These are phyloP conservation scores for Cordyceps farinosa DNA, from an alignment of 2,329 filamentous ascomycete species.

Conservation along the genomic window DNA sequence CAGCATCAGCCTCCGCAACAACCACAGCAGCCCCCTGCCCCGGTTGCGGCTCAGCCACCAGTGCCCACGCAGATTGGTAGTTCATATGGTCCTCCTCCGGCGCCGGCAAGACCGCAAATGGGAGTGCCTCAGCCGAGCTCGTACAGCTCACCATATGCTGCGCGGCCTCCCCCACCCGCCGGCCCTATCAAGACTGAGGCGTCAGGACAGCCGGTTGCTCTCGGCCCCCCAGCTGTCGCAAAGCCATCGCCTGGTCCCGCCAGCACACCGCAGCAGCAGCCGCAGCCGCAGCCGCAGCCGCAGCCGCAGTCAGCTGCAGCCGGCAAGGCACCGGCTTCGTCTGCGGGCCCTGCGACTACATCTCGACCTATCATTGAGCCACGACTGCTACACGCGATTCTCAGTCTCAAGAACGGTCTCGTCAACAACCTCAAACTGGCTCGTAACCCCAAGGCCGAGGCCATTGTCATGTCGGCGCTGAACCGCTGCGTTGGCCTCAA, in stretches of 20 bases:
- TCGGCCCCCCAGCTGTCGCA: background rate
- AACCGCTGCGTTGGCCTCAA: slow-evolving; percentile 50
- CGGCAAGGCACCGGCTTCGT: slow-evolving; percentile 26
- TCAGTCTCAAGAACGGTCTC: slow-evolving; percentile 45
- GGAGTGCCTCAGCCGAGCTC: slow-evolving; percentile 31
- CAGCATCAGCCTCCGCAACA: slow-evolving; percentile 3
- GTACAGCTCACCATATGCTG: slow-evolving; percentile 38
- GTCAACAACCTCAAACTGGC: slow-evolving; percentile 44
- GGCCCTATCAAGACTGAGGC: slow-evolving; percentile 9
- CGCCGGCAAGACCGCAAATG: slow-evolving; percentile 33
- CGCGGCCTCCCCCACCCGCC: slow-evolving; percentile 28
- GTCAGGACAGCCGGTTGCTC: slow-evolving; percentile 18
- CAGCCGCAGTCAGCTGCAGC: slow-evolving; percentile 20
- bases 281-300: slow-evolving; percentile 20
- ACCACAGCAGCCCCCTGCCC: slow-evolving; percentile 29
- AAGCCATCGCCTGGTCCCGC: slow-evolving; percentile 9
- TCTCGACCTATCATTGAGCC: slow-evolving; percentile 42
- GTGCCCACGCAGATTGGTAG: slow-evolving; percentile 29
- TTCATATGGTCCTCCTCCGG: slow-evolving; percentile 34
- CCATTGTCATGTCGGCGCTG: slow-evolving; percentile 50
- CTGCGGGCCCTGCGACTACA: slow-evolving; percentile 25
- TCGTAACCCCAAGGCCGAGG: slow-evolving; percentile 40
- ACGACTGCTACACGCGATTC: slow-evolving; percentile 40
- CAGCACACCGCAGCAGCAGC: slow-evolving; percentile 19
- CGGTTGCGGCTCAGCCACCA: slow-evolving; percentile 16